These are phyloP conservation scores for Juglanconis sp. DNA, from an alignment of 2,329 filamentous ascomycete genomes.

Conservation along the genomic window DNA sequence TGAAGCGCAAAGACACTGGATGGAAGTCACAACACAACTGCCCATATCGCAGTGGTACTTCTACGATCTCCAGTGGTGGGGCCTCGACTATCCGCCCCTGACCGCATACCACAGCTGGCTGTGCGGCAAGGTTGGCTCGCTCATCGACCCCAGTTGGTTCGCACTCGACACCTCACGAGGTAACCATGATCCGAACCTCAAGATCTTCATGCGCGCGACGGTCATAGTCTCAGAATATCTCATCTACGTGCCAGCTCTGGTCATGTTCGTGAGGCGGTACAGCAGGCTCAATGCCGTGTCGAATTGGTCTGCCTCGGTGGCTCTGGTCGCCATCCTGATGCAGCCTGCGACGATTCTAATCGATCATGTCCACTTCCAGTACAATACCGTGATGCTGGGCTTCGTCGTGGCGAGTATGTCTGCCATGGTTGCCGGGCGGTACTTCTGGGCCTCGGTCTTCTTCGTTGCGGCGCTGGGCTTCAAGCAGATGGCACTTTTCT, in stretches of 20 bases:
- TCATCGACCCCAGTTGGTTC: constrained; percentile 84
- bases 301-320: constrained; percentile 78
- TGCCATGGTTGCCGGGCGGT: constrained; percentile 79
- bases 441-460: constrained; percentile 86
- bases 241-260: constrained; percentile 78
- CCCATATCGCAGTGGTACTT: constrained; percentile 97
- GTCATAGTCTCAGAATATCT: constrained; percentile 90
- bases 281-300: constrained; percentile 73
- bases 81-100: constrained; percentile 92
- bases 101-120: constrained; percentile 98
- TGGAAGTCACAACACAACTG: constrained; percentile 89
- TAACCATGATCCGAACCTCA: constrained; percentile 72
- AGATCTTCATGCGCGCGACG: constrained; percentile 93
- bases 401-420: constrained; percentile 83
- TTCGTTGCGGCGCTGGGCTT: constrained; percentile 94
- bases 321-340: constrained; percentile 85
- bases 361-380: constrained; percentile 95
- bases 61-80: constrained; percentile 96
- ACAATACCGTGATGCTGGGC: constrained; percentile 98
- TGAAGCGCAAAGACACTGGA: constrained; percentile 97
- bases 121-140: constrained; percentile 78
- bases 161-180: constrained; percentile 79
- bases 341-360: constrained; percentile 88
- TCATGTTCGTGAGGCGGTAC: constrained; percentile 82
- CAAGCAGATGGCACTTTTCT: constrained; percentile 99